Conservation (phyloP, 2,329 filamentous ascomycete species). For the Ophiostoma montium region DNA sequence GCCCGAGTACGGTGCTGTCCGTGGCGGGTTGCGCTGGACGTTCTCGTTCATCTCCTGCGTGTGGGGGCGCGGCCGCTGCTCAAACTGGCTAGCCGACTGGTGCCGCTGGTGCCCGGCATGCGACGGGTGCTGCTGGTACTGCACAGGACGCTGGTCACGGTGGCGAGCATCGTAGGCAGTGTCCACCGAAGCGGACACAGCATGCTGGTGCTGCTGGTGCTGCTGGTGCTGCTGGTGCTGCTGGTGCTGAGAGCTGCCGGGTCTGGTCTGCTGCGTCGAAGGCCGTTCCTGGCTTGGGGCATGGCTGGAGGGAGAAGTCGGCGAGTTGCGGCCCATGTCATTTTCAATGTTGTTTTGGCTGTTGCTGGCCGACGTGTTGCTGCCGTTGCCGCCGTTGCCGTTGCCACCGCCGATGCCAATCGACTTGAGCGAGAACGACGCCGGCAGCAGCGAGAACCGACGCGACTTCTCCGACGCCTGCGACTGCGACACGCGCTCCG, state of each 20-base stretch:
- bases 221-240: slow-evolving; percentile 19
- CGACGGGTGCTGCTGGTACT: slow-evolving; percentile 7
- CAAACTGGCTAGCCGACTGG: slow-evolving; percentile 4
- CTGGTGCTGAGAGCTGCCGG: slow-evolving; percentile 17
- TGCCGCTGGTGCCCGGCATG: slow-evolving; percentile 16
- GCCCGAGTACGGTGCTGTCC: slow-evolving; percentile 25
- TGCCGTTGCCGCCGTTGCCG: no score
- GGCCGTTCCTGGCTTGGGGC: slow-evolving; percentile 30
- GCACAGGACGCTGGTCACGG: not conserved
- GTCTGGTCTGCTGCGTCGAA: slow-evolving; percentile 9
- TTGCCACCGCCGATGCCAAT: slow-evolving; percentile 39
- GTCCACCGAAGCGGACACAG: not conserved
- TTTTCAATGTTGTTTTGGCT: slow-evolving; percentile 23
- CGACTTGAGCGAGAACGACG: slow-evolving; percentile 48
- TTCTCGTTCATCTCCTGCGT: slow-evolving; percentile 26
- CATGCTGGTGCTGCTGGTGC: slow-evolving; percentile 1
- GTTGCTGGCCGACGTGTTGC: not conserved
- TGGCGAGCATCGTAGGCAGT: not conserved
- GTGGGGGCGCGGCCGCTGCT: slow-evolving; percentile 13
- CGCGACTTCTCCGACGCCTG: slow-evolving; percentile 39
- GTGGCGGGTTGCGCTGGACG: slow-evolving; percentile 26
- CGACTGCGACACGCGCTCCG: slow-evolving; percentile 40
- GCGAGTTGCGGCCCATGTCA: slow-evolving; percentile 34
- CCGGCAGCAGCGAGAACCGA: slow-evolving; percentile 58
- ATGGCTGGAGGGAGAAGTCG: slow-evolving; percentile 36